Percentiles rank a stretch among this genome's conserved stretches.
Conservation (phyloP, 2,329 filamentous ascomycete genomes). For the Xylaria sp. region DNA sequence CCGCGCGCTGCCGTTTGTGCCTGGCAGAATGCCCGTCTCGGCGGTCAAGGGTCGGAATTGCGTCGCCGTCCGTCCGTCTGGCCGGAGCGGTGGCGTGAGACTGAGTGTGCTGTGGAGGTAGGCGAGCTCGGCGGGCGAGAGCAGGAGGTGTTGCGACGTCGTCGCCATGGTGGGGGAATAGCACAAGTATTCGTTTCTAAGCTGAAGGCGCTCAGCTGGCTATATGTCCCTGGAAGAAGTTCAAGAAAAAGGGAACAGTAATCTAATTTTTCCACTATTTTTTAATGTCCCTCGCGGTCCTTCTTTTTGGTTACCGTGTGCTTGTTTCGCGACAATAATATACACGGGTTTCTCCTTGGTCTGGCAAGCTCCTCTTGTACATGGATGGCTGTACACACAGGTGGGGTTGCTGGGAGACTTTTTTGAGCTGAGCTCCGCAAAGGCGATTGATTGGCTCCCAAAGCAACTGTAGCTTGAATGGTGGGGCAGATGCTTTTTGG, state of each 20-base stretch:
- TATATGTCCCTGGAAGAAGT: background rate
- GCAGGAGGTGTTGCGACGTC: conserved; percentile 70
- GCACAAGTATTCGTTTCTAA: background rate
- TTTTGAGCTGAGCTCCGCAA: conserved; percentile 30
- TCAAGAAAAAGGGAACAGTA: background rate
- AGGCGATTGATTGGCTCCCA: conserved; percentile 21
- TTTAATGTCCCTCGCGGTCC: too few species aligned
- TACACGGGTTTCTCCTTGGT: background rate
- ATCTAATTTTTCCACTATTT: background rate
- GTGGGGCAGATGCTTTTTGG: conserved; percentile 9
- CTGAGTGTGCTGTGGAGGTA: conserved; percentile 90
- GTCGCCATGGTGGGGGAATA: conserved; percentile 49
- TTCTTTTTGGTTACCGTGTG: background rate
- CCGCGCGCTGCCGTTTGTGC: conserved; percentile 88
- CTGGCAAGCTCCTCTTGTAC: background rate
- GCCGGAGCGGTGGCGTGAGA: conserved; percentile 81
- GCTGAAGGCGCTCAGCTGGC: background rate
- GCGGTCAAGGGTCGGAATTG: conserved; percentile 92
- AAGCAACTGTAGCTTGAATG: conserved; percentile 31
- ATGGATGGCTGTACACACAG: conserved; percentile 2
- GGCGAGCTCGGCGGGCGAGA: conserved; percentile 94
- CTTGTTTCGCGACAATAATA: background rate
- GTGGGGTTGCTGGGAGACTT: conserved; percentile 30
- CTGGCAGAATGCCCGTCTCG: conserved; percentile 87
- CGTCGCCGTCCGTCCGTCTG: conserved; percentile 79